Evolutionary conservation across 805 yeast species (phyloP), one percentile per base, ranked within the genome.

Genomic region (Myxozyma kluyveri): DNA sequence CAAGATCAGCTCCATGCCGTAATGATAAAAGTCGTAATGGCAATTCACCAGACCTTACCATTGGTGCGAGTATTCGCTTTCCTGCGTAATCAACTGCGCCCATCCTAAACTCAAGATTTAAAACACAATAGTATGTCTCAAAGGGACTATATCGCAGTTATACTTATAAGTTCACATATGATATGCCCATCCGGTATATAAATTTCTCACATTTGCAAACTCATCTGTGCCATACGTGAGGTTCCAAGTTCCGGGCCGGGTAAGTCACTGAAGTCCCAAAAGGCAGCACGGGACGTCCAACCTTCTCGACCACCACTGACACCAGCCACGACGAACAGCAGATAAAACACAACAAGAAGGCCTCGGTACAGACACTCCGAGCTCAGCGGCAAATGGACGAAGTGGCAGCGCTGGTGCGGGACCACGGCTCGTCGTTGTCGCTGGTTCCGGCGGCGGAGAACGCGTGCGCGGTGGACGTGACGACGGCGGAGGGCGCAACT

Each of bases 41-140:
- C 3, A 93, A 78, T 70, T 93, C 99, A 10, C 98, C 96, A 37
- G 91, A 86, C 32, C 99, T 75, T 45, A 91, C 75, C 99, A 91
- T 91, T 0, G 99, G 99, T 0, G 97, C 98, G 36, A 91, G 76
- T 19, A 84, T 95, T 49, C 89, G 69, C 63, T 86, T 87, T 0
- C 95, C 91, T 18, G 79, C 76, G 69, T 82, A 90, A 31, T 78
- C 80, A 3, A 85, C 75, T 87, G 84, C 24, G 2, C 56, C 31
- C 59, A 54, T 54, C n/a, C n/a, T n/a, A n/a, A n/a, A n/a, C n/a
- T n/a, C n/a, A n/a, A n/a, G n/a, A n/a, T n/a, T n/a, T n/a, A n/a
- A n/a, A n/a, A n/a, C n/a, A n/a, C n/a, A n/a, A n/a, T n/a, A n/a
- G n/a, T n/a, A n/a, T n/a, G n/a, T n/a, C n/a, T n/a, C n/a, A n/a